Conservation (phyloP, 257 asterid genomes). For the Solanum dulcamara region DNA sequence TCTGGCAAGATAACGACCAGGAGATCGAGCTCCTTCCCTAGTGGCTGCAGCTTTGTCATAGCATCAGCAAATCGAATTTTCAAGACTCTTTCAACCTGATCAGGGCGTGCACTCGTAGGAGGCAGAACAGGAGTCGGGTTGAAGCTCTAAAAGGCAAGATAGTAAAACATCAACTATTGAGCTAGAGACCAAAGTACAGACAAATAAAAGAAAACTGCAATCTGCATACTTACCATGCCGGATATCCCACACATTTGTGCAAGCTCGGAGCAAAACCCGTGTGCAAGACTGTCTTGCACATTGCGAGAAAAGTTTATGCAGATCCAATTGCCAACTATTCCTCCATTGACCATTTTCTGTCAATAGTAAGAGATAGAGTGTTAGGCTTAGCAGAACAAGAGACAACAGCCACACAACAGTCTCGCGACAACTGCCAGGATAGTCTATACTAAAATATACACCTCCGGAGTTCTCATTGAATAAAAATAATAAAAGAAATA, state of each 20-base stretch:
- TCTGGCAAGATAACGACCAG: constrained; percentile 82
- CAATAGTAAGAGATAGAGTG: not conserved
- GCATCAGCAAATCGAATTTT: constrained; percentile 67
- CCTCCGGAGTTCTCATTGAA: not conserved
- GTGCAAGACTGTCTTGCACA: constrained; percentile 62
- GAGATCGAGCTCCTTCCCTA: constrained; percentile 75
- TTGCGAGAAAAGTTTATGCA: constrained; percentile 78
- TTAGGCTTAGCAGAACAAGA: not conserved
- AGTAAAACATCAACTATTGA: not conserved
- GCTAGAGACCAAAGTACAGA: not conserved
- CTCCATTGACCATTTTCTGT: constrained; percentile 98
- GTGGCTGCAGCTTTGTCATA: constrained; percentile 42
- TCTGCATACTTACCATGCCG: constrained; percentile 65
- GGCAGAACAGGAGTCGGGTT: constrained; percentile 74
- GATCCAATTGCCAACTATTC: constrained; percentile 72
- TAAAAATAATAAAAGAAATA: not conserved
- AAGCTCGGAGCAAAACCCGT: constrained; percentile 67
- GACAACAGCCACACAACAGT: not conserved
- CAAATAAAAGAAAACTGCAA: not conserved
- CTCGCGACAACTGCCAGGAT: not conserved
- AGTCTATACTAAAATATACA: not conserved
- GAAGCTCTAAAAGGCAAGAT: constrained; percentile 35
- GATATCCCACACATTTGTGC: constrained; percentile 89
- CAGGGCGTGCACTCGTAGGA: constrained; percentile 56
- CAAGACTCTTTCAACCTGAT: constrained; percentile 74